Conservation (phyloP, 108 stramenopile species). For the Skeletonema tropicum region DNA sequence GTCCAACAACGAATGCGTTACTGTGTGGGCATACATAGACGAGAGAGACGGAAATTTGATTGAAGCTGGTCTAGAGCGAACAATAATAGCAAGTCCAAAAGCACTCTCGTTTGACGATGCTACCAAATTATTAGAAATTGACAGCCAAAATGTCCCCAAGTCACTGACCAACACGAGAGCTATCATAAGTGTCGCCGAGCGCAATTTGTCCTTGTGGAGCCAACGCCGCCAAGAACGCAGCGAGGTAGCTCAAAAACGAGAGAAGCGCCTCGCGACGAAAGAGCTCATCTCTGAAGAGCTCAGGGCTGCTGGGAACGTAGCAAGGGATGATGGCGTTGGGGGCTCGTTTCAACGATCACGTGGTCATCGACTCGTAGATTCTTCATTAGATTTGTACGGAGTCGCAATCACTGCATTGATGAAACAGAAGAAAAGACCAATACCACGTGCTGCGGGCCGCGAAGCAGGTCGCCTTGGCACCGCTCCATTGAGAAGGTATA, state of each 20-base stretch:
- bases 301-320: slow-evolving; percentile 15
- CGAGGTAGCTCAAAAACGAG: slow-evolving; percentile 62
- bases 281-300: slow-evolving; percentile 58
- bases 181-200: slow-evolving; percentile 63
- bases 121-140: slow-evolving; percentile 54
- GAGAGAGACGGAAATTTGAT: slow-evolving; percentile 72
- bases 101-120: slow-evolving; percentile 71
- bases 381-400: slow-evolving; percentile 71
- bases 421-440: slow-evolving; percentile 50
- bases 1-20: slow-evolving; percentile 77
- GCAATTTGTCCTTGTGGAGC: slow-evolving; percentile 62
- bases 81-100: slow-evolving; percentile 63
- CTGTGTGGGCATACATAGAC: slow-evolving; percentile 89
- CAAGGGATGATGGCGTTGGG: slow-evolving; percentile 55
- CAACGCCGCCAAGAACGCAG: slow-evolving; percentile 44
- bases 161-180: slow-evolving; percentile 41
- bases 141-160: slow-evolving; percentile 20
- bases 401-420: slow-evolving; percentile 50
- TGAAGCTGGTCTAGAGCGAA: slow-evolving; percentile 84
- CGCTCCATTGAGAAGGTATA: slow-evolving; percentile 81
- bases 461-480: slow-evolving; percentile 63
- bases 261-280: slow-evolving; percentile 57
- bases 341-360: slow-evolving; percentile 68
- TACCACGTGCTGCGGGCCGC: slow-evolving; percentile 66
- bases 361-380: slow-evolving; percentile 82